Evolutionary conservation across 495 filamentous ascomycete genomes (phyloP).

Genomic region (Barbatosphaeria neglecta): DNA sequence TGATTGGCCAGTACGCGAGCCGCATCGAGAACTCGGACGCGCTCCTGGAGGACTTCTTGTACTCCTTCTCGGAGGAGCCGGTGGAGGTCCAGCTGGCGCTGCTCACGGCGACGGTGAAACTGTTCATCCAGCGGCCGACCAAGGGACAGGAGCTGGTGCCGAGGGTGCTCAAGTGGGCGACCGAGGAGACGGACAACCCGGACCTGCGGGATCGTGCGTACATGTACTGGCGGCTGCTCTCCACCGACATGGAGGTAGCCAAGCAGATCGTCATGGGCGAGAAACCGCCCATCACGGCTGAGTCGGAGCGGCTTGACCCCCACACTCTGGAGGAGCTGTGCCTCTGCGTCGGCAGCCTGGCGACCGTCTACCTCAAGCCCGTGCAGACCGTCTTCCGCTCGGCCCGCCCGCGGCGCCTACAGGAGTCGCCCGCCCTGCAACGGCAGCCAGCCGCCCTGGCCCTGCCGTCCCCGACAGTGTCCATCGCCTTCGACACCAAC

Average conservation of each 20-base stretch:
- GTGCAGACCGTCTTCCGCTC: constrained; percentile 95
- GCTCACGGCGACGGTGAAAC: constrained; percentile 91
- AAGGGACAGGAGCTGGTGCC: constrained; percentile 91
- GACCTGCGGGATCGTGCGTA: constrained; percentile 92
- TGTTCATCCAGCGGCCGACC: constrained; percentile 94
- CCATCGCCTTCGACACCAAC: constrained; percentile 37
- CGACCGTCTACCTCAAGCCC: constrained; percentile 95
- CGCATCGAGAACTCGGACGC: constrained; percentile 93
- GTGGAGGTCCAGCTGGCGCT: constrained; percentile 92
- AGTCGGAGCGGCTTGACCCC: constrained; percentile 88
- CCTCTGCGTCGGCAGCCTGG: constrained; percentile 87
- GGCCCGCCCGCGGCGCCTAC: constrained; percentile 65
- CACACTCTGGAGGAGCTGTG: constrained; percentile 93
- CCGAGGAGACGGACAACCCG: constrained; percentile 96
- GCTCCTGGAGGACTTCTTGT: constrained; percentile 87
- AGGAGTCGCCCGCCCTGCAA: constrained; percentile 77
- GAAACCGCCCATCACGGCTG: constrained; percentile 92
- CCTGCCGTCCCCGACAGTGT: constrained; percentile 31
- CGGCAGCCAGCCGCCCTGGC: too few species aligned
- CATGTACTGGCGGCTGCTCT: constrained; percentile 98
- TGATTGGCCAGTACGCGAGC: constrained; percentile 95
- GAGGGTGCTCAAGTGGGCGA: constrained; percentile 96
- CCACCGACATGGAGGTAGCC: constrained; percentile 80
- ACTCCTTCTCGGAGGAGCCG: constrained; percentile 85
- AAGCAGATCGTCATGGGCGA: constrained; percentile 91